phyloP scores from a whole-genome alignment of 1,284 basidiomycete species.

The Fomitopsis schrenkii region DNA sequence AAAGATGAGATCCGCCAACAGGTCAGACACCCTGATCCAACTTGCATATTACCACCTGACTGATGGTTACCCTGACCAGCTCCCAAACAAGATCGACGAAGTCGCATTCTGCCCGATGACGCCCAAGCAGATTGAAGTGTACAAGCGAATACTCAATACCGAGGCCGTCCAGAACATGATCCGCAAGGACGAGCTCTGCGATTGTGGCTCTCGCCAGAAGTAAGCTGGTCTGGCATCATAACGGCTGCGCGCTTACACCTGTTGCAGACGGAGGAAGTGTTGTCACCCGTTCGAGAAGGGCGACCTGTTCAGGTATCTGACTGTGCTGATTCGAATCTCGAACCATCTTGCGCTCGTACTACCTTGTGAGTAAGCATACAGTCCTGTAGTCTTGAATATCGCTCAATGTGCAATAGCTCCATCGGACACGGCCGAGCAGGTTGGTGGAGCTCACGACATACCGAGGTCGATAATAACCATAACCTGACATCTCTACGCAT shows the following conservation, averaged over 20 bases:
- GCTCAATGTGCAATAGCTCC: slow-evolving; percentile 38
- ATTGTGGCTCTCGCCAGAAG: slow-evolving; percentile 60
- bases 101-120: slow-evolving; percentile 89
- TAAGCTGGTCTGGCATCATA: slow-evolving; percentile 26
- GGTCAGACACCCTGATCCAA: slow-evolving; percentile 28
- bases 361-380: slow-evolving; percentile 44
- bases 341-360: slow-evolving; percentile 83
- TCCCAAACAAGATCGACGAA: slow-evolving; percentile 79
- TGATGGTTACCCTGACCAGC: slow-evolving; percentile 32
- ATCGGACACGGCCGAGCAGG: slow-evolving; percentile 61
- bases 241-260: neutral
- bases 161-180: slow-evolving; percentile 64
- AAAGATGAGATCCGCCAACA: slow-evolving; percentile 78
- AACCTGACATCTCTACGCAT: neutral
- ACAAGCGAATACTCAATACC: slow-evolving; percentile 63
- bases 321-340: slow-evolving; percentile 77
- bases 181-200: slow-evolving; percentile 63
- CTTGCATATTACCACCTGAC: neutral
- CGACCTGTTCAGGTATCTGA: slow-evolving; percentile 71
- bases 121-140: slow-evolving; percentile 59
- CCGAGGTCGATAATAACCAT: neutral
- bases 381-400: neutral
- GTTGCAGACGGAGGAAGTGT: slow-evolving; percentile 56
- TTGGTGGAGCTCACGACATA: slow-evolving; percentile 13
- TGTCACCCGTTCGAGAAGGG: slow-evolving; percentile 58